Percentiles rank a stretch among this genome's conserved stretches.
phyloP scores from a whole-genome alignment of 108 stramenopile genomes.

The Nannochloropsis gaditana region DNA sequence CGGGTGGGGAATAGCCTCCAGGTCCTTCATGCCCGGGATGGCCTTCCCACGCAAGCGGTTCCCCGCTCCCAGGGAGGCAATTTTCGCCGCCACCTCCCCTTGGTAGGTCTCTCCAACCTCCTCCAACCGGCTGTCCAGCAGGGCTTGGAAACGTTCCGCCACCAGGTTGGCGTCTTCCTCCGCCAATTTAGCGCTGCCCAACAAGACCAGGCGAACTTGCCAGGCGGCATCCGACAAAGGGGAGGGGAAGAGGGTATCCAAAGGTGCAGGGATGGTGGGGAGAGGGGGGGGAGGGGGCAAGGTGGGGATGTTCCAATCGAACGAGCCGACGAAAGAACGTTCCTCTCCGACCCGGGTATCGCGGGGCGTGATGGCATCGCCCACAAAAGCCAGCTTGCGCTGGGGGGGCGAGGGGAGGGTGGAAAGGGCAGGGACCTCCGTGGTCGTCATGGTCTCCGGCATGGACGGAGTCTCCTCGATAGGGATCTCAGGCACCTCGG shows the following conservation, averaged over 20 bases:
- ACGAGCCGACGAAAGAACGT: neutral
- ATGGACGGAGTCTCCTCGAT: no score
- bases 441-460: no score
- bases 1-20: neutral
- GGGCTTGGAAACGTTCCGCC: neutral
- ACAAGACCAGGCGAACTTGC: neutral
- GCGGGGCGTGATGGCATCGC: no score
- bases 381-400: no score
- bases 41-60: neutral
- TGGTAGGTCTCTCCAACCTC: no score
- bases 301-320: neutral
- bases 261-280: neutral
- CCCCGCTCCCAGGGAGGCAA: neutral
- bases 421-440: no score
- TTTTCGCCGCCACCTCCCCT: no score
- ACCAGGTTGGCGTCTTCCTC: neutral
- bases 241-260: constrained; percentile 10
- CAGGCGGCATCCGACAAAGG: neutral
- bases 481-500: no score
- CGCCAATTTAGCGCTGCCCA: neutral
- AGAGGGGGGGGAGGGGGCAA: neutral
- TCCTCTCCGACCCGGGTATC: neutral
- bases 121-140: neutral
- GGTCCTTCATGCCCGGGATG: neutral
- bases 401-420: neutral